phyloP scores from a whole-genome alignment of 2,329 filamentous ascomycete species.

The Penicillium sp. region DNA sequence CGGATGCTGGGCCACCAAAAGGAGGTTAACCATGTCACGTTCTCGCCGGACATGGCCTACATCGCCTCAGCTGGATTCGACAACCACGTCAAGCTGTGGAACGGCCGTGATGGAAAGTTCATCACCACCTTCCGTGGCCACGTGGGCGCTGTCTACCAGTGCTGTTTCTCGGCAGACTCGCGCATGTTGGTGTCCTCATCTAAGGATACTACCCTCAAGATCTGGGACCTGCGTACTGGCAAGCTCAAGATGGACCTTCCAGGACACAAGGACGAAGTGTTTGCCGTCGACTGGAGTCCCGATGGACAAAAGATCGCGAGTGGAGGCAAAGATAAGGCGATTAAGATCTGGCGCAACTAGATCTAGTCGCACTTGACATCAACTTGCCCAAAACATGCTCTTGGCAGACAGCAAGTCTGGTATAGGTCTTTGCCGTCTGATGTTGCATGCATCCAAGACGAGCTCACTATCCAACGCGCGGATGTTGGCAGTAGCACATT shows the following conservation, averaged over 20 bases:
- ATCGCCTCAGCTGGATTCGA: slow-evolving; percentile 91
- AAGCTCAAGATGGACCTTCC: slow-evolving; percentile 82
- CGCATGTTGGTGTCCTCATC: slow-evolving; percentile 81
- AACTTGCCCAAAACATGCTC: background rate
- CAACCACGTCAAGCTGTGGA: slow-evolving; percentile 93
- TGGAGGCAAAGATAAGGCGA: slow-evolving; percentile 84
- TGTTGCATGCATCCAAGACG: background rate
- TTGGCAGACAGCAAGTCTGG: background rate
- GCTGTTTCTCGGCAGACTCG: slow-evolving; percentile 87
- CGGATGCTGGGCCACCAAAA: slow-evolving; percentile 92
- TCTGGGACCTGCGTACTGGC: slow-evolving; percentile 85
- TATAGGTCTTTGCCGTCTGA: background rate
- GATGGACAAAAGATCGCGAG: slow-evolving; percentile 86
- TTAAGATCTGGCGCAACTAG: slow-evolving; percentile 64
- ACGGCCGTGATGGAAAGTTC: slow-evolving; percentile 71
- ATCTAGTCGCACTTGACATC: slow-evolving; percentile 5
- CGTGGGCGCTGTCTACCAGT: slow-evolving; percentile 88
- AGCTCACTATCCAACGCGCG: background rate
- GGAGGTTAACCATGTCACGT: slow-evolving; percentile 91
- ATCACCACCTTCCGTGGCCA: slow-evolving; percentile 85
- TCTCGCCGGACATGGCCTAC: slow-evolving; percentile 82
- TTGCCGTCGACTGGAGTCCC: slow-evolving; percentile 90
- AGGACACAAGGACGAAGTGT: slow-evolving; percentile 89
- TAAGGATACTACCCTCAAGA: slow-evolving; percentile 91
- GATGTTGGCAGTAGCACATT: background rate